Conservation (phyloP, 768 basidiomycete species). For the Phlebiopsis flavidoalba region DNA sequence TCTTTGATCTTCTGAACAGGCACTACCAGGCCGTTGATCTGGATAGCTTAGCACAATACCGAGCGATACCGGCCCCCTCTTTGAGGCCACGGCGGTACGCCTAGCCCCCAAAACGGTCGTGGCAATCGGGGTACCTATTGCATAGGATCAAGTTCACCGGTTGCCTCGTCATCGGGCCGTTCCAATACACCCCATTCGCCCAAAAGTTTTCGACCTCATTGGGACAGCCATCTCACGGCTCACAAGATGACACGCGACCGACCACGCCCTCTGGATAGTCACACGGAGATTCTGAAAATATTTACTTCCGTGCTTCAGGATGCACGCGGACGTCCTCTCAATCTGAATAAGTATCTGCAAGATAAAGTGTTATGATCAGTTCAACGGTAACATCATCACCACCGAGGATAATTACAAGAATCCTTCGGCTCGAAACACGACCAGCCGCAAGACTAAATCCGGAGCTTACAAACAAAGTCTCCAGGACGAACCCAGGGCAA, state of each 20-base stretch:
- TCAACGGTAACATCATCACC: not conserved
- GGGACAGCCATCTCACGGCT: not conserved
- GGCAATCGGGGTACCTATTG: not conserved
- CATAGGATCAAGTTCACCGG: not conserved
- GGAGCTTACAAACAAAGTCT: too few species aligned
- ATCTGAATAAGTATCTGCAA: not conserved
- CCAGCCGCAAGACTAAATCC: too few species aligned
- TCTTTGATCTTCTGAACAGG: not conserved
- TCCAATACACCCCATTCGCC: not conserved
- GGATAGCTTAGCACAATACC: not conserved
- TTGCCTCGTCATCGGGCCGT: too few species aligned
- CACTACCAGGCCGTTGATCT: not conserved
- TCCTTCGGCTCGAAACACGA: too few species aligned
- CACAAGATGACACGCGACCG: not conserved
- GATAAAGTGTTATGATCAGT: not conserved
- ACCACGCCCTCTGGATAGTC: not conserved
- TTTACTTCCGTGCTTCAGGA: not conserved
- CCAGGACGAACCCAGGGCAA: too few species aligned
- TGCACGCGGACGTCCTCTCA: not conserved
- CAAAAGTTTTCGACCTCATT: too few species aligned
- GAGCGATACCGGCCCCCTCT: not conserved
- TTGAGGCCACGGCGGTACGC: too few species aligned
- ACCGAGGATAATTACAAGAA: too few species aligned
- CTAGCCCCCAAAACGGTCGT: not conserved
- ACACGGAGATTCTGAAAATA: not conserved